These are phyloP conservation scores for Pichia sp. DNA, from an alignment of 1,139 yeast genomes.

Conservation along the genomic window DNA sequence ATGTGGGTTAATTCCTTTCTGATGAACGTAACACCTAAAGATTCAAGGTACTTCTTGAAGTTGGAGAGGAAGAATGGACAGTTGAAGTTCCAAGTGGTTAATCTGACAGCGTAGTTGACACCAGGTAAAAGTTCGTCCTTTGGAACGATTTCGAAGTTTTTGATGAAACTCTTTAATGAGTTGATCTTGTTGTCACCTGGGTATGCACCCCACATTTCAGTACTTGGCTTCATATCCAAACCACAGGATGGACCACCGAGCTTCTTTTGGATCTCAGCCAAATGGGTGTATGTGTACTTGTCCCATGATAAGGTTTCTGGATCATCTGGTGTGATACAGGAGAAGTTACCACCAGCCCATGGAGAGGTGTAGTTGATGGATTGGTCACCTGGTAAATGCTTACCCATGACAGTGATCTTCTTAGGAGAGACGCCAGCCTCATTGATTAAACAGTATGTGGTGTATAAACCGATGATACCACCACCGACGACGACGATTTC, in stretches of 20 bases:
- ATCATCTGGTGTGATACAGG: conserved; percentile 62
- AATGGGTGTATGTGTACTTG: conserved; percentile 50
- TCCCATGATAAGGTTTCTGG: conserved; percentile 51
- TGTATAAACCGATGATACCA: conserved; percentile 71
- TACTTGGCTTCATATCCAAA: conserved; percentile 48
- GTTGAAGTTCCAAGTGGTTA: conserved; percentile 64
- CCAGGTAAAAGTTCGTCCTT: conserved; percentile 43
- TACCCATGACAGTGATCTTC: conserved; percentile 59
- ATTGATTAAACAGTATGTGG: conserved; percentile 52
- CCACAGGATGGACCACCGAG: conserved; percentile 58
- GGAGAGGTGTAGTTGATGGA: conserved; percentile 72
- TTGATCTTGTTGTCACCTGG: conserved; percentile 46
- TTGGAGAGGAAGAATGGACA: conserved; percentile 57
- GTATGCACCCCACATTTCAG: conserved; percentile 52
- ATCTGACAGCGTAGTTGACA: conserved; percentile 50
- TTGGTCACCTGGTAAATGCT: conserved; percentile 71
- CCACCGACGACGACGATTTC: conserved; percentile 34
- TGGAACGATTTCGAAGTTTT: conserved; percentile 39
- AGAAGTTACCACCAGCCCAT: conserved; percentile 74
- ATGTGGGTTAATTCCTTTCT: conserved; percentile 49
- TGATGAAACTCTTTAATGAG: conserved; percentile 45
- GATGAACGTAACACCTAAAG: conserved; percentile 48
- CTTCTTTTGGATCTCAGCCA: conserved; percentile 41
- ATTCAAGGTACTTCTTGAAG: conserved; percentile 41
- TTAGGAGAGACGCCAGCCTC: conserved; percentile 40